Evolutionary conservation across 2,329 filamentous ascomycete species (phyloP), one percentile per base, ranked within the genome.

Genomic region (Didymella glomerata): DNA sequence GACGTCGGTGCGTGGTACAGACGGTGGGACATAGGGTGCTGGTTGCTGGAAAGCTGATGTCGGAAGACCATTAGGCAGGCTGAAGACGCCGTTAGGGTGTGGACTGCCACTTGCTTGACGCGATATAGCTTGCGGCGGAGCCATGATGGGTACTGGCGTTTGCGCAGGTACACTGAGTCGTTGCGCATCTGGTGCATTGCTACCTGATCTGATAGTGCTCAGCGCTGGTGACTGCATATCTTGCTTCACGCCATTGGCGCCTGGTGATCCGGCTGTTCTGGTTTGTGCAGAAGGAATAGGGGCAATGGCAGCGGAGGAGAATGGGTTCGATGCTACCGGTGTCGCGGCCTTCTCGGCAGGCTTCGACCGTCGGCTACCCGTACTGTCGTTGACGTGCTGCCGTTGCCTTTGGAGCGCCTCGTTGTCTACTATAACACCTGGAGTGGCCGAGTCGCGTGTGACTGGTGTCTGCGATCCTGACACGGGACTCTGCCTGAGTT

Each of bases 391-490:
- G 11, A 85, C 81, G 62, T 83, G 78, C 41, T 81, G 78, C 67
- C 83, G 81, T 68, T 86, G 84, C 38, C 83, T 78, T 61, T 79
- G 76, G 16, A 86, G 75, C 9, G 84, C 82, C 61, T 85, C 84
- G 41, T 76, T 82, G 70, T 87, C 84, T 42, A 86, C 80, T 34
- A 82, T 80, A 38, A 85, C 78, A 27, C 82, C 81, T 27, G 82
- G 78, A 10, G 80, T 80, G 14, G 72, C 69, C n/a, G 80, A 78
- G 65, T 63, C 79, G 59, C 73, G 78, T 61, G 64, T 77, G 51
- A 48, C 76, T 65, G 74, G 80, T 0, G 76, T 78, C 54, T 78
- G 78, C 1, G 78, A 68, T 55, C 76, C 71, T 11, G 77, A 76
- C 58, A 72, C 65, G 63, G 76, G 68, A 62, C 78, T 75, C 71